phyloP scores from a whole-genome alignment of 1,139 yeast species.

The Debaryomycetaceae sp. region DNA sequence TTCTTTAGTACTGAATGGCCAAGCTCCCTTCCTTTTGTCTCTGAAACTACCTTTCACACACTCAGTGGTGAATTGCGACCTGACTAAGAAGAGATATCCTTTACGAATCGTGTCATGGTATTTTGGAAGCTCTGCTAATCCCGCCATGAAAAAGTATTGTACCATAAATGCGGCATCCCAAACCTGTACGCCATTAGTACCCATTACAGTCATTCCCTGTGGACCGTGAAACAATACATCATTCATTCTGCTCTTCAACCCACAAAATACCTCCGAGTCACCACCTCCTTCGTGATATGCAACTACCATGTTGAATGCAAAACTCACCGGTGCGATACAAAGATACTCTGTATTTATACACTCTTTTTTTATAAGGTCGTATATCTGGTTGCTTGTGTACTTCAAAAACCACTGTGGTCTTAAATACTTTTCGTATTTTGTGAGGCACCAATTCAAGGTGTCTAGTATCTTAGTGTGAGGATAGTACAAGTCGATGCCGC shows the following conservation, averaged over 20 bases:
- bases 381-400: slow-evolving; percentile 50
- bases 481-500: slow-evolving; percentile 89
- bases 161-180: slow-evolving; percentile 95
- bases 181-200: slow-evolving; percentile 96
- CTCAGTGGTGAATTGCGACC: slow-evolving; percentile 82
- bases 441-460: slow-evolving; percentile 56
- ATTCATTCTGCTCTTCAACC: slow-evolving; percentile 57
- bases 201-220: slow-evolving; percentile 90
- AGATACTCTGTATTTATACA: slow-evolving; percentile 73
- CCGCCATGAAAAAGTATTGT: slow-evolving; percentile 79
- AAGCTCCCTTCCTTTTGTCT: slow-evolving; percentile 85
- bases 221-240: slow-evolving; percentile 84
- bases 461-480: slow-evolving; percentile 79
- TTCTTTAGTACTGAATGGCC: slow-evolving; percentile 94
- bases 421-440: slow-evolving; percentile 60
- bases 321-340: slow-evolving; percentile 92
- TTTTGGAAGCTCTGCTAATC: slow-evolving; percentile 67
- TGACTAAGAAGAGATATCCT: slow-evolving; percentile 68
- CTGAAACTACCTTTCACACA: slow-evolving; percentile 77
- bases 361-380: slow-evolving; percentile 70
- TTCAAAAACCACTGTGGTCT: slow-evolving; percentile 74
- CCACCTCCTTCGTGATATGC: slow-evolving; percentile 66
- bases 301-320: slow-evolving; percentile 78
- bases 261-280: slow-evolving; percentile 57
- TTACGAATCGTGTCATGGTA: slow-evolving; percentile 59